Evolutionary conservation across 2,329 filamentous ascomycete species (phyloP), one percentile per base, ranked within the genome.

Genomic region (Beauveria caledonica): DNA sequence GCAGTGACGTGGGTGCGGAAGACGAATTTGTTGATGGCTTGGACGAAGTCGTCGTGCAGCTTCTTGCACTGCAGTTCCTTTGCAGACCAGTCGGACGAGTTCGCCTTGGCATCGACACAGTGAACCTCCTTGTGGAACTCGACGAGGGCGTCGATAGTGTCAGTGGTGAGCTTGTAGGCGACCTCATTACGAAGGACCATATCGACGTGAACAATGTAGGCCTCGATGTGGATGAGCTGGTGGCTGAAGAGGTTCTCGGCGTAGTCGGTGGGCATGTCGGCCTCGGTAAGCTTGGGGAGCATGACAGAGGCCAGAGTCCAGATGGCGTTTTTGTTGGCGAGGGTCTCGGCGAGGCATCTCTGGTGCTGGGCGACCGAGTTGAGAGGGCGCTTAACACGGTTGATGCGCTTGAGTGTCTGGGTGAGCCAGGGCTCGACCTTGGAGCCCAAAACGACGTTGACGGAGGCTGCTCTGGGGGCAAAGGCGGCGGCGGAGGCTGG

Each of bases 131-230:
- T 92, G 83, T 99, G 94, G 75, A 96, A 96, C 73, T 96, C 90
- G 73, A 96, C 88, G 65, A 99, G 84, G 57, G 89, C 78, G 70
- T 96, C 92, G 77, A 99, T 99, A 63, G 92, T 92, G 73, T 97
- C 94, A 62, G 87, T 85, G 25, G 92, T 97, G 70, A 99, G 84
- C 83, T 99, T 99, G 84, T 92, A 97, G 67, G 92, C 94, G 70
- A 99, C 92, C 79, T 97, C 94, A 73, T 96, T 94, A 76, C 92
- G 89, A 69, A 95, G 86, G 62, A 99, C 93, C 92, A 97, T 96
- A 79, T 99, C 94, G 75, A 99, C 92, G 75, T 97, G 93, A 63
- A 99, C 94, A 68, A 97, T 93, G 74, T 99, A 99, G 57, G 94
- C 94, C 77, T 97, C 92, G 68, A 97, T 80, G 73, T 97, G 91